Evolutionary conservation across 2,329 filamentous ascomycete species (phyloP).

Genomic region (Scytalidium sp.): DNA sequence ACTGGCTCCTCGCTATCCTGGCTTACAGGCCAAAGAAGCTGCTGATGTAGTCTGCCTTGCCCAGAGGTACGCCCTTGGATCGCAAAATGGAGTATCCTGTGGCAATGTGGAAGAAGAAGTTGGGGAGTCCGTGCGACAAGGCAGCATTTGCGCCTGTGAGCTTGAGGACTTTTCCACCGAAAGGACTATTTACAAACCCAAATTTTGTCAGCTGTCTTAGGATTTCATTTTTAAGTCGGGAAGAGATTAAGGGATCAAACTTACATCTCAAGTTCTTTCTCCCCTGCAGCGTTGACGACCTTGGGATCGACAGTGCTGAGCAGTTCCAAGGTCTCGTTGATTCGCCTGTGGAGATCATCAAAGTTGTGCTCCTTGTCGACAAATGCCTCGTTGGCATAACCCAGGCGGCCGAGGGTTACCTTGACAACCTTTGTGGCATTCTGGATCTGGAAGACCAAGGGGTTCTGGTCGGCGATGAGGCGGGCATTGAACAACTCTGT

Average conservation of each 20-base stretch:
- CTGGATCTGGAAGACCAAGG: conserved; percentile 42
- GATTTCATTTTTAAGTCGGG: too few species aligned
- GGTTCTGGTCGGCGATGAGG: conserved; percentile 41
- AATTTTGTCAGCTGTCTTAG: too few species aligned
- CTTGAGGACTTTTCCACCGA: background rate
- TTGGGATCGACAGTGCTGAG: conserved; percentile 35
- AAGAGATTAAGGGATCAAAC: background rate
- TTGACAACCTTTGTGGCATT: conserved; percentile 35
- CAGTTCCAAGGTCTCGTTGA: conserved; percentile 40
- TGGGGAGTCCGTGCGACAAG: conserved; percentile 32
- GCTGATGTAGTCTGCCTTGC: conserved; percentile 42
- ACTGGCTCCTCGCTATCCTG: too few species aligned
- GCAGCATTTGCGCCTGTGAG: background rate
- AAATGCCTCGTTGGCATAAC: conserved; percentile 24
- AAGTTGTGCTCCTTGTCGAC: conserved; percentile 43
- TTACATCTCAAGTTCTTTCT: background rate
- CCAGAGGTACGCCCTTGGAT: conserved; percentile 42
- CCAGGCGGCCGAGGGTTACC: conserved; percentile 30
- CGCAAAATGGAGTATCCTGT: conserved; percentile 47
- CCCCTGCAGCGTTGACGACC: background rate
- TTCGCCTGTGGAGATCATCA: conserved; percentile 39
- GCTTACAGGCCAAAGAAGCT: background rate
- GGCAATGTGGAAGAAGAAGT: conserved; percentile 47
- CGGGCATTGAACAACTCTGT: conserved; percentile 28
- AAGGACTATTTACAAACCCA: background rate